Base-by-base conservation (phyloP, 2,329 filamentous ascomycete species). In the Nemania sp. region DNA sequence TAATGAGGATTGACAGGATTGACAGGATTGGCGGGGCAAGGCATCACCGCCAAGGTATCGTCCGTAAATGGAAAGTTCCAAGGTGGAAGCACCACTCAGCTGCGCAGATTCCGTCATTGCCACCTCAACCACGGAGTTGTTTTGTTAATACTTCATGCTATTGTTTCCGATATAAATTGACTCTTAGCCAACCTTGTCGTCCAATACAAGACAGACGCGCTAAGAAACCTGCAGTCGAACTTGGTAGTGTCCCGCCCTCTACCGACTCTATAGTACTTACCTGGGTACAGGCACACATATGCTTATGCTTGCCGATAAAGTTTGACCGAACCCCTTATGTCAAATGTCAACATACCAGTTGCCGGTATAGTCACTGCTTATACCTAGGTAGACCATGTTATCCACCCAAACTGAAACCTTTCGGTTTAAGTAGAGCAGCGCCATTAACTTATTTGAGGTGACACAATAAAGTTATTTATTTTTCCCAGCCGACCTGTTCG, bases 81-180 rank as follows among this genome's bases (percentile, higher is more conserved):
- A 49, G 15, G 47, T 54, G 62, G 45, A 45, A 52, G 20, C 22
- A 18, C 62, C n/a, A 54, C 52, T 18, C 4, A 35, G 7, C 32
- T 35, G 11, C 32, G n/a, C 6, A 22, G 57, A 32, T 52, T 38
- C 24, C 20, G 32, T 20, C 41, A 49, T 62, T 53, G 35, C 41
- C 58, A 51, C 63, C 63, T 45, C 62, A 62, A 59, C 47, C 45
- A 22, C 24, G 15, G 57, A 43, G 35, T 66, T 66, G 52, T 58
- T 68, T 66, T 62, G 62, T 56, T 57, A 62, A 53, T n/a, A 49
- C 35, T 38, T 27, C 45, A 58, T 58, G 66, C 57, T 62, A 66
- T 57, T 55, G 24, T 24, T 60, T 52, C 49, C 38, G 7, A 60
- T 59, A 45, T 60, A 35, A 10, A 52, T 51, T 55, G 55, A 38